These are phyloP conservation scores for Boletellus sp. DNA, from an alignment of 768 basidiomycete species.

Conservation along the genomic window DNA sequence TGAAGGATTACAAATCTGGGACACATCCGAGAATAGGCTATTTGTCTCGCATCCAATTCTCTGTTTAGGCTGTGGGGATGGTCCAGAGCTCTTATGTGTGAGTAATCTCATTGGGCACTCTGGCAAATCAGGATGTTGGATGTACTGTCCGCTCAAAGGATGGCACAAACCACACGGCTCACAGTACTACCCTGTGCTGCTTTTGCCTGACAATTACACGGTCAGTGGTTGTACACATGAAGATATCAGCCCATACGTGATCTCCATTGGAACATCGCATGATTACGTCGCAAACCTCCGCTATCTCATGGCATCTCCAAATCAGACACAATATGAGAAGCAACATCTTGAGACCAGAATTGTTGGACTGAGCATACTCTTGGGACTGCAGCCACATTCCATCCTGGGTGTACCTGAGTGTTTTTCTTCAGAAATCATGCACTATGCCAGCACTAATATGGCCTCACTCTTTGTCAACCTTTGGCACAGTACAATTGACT, in stretches of 20 bases:
- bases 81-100: slow-evolving; percentile 27
- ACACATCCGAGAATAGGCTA: slow-evolving; percentile 1
- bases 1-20: slow-evolving; percentile 21
- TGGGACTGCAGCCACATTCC: slow-evolving; percentile 24
- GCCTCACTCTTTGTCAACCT: too few relatives aligned
- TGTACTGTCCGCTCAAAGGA: slow-evolving; percentile 31
- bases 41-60: slow-evolving; percentile 15
- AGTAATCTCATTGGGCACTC: slow-evolving; percentile 36
- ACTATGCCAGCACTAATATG: slow-evolving; percentile 31
- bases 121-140: slow-evolving; percentile 20
- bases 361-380: slow-evolving; percentile 34
- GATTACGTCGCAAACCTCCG: background rate
- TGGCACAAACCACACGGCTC: slow-evolving; percentile 27
- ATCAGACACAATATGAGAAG: slow-evolving; percentile 18
- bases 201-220: slow-evolving; percentile 27
- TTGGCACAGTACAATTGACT: slow-evolving; percentile 1
- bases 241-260: slow-evolving; percentile 19
- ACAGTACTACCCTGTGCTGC: slow-evolving; percentile 36
- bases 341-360: slow-evolving; percentile 32
- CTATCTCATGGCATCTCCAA: too few relatives aligned
- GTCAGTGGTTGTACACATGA: slow-evolving; percentile 19
- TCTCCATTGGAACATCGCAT: background rate
- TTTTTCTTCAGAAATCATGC: slow-evolving; percentile 43
- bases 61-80: slow-evolving; percentile 30
- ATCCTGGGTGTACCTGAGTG: slow-evolving; percentile 30